Percentiles rank a stretch among this genome's conserved stretches.
Evolutionary conservation across 2,329 filamentous ascomycete species (phyloP).

Genomic region (Ustilaginoidea virens): DNA sequence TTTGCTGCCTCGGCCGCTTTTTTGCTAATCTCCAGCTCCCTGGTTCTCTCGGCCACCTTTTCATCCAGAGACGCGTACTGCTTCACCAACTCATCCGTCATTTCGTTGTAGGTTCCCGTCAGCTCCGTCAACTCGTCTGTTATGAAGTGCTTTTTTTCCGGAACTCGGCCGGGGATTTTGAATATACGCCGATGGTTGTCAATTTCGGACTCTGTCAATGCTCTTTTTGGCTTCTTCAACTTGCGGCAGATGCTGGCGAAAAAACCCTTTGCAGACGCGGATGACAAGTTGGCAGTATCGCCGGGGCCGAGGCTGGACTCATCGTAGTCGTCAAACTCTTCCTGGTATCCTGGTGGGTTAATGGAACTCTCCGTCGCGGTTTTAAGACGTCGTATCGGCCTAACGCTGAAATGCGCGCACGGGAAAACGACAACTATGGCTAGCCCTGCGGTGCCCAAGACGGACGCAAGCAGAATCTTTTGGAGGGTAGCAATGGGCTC

Average conservation of each 20-base stretch:
- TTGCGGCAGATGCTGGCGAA: conserved; percentile 21
- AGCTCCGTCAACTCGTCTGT: conserved; percentile 78
- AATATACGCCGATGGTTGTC: conserved; percentile 42
- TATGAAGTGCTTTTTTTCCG: conserved; percentile 56
- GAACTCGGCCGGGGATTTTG: conserved; percentile 73
- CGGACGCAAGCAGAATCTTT: conserved; percentile 66
- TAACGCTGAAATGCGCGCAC: conserved; percentile 66
- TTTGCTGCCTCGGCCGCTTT: conserved; percentile 89
- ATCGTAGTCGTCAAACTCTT: conserved; percentile 31
- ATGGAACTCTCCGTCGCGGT: conserved; percentile 61
- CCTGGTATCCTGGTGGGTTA: conserved; percentile 44
- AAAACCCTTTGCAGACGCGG: conserved; percentile 28
- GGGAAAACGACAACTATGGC: conserved; percentile 60
- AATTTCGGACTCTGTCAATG: conserved; percentile 9
- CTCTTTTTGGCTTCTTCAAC: conserved; percentile 17
- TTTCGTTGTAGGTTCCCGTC: conserved; percentile 77
- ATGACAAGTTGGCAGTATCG: conserved; percentile 25
- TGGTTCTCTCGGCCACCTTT: conserved; percentile 68
- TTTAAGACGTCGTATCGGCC: conserved; percentile 64
- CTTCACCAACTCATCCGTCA: conserved; percentile 78
- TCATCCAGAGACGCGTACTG: conserved; percentile 77
- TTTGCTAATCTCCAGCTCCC: conserved; percentile 76
- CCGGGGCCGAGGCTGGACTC: conserved; percentile 26
- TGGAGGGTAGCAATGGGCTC: conserved; percentile 59
- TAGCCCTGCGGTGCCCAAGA: conserved; percentile 67